phyloP scores from a whole-genome alignment of 306 rosid species.

The Albizia julibrissin region DNA sequence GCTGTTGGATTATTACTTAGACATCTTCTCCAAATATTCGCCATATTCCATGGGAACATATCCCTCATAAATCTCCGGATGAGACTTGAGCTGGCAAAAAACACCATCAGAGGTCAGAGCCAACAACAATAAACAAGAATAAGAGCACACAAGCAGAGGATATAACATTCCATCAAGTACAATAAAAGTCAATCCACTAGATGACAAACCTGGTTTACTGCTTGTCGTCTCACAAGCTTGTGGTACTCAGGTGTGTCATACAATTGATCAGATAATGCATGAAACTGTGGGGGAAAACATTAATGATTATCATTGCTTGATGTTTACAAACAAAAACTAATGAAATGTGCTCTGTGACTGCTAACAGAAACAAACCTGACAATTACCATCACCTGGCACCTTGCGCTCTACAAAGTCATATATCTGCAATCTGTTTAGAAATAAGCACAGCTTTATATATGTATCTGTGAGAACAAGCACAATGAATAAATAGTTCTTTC shows the following conservation, averaged over 20 bases:
- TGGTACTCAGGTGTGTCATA: constrained; percentile 62
- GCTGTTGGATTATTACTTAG: constrained; percentile 47
- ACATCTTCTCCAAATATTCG: constrained; percentile 76
- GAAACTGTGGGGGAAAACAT: constrained; percentile 52
- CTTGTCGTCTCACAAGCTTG: constrained; percentile 53
- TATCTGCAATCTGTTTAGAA: constrained; percentile 54
- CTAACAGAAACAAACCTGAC: constrained; percentile 60
- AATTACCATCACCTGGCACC: constrained; percentile 85
- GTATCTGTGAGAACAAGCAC: constrained; percentile 1
- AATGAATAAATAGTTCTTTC: constrained; percentile 7
- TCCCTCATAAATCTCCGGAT: constrained; percentile 71
- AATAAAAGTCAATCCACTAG: constrained; percentile 5
- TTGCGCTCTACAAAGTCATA: constrained; percentile 62
- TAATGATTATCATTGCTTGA: background rate
- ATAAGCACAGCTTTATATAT: background rate
- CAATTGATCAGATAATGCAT: constrained; percentile 81
- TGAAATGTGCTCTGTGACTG: background rate
- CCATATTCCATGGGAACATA: constrained; percentile 84
- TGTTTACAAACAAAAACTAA: constrained; percentile 19
- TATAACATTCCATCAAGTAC: background rate
- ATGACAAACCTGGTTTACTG: constrained; percentile 69
- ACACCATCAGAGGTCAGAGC: constrained; percentile 12
- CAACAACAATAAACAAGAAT: constrained; percentile 28
- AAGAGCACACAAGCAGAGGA: constrained; percentile 21
- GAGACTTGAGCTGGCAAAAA: constrained; percentile 63